phyloP scores from a whole-genome alignment of 495 filamentous ascomycete species.

The Saxophila tyrrhenica region DNA sequence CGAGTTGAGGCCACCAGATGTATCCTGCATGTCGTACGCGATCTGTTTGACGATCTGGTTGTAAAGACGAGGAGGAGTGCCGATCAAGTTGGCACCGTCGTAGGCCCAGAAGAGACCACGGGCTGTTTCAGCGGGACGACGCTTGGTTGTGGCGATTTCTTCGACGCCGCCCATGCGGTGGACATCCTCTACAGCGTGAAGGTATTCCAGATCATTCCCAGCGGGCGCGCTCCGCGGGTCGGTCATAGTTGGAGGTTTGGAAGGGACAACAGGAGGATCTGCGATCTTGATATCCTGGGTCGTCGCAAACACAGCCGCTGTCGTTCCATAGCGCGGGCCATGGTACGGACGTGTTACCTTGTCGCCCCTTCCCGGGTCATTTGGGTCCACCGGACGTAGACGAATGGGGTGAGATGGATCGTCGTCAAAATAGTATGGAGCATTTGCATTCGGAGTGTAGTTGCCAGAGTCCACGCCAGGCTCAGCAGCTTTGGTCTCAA shows the following conservation, averaged over 20 bases:
- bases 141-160: slow-evolving; percentile 22
- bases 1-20: not conserved
- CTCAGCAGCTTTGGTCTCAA: slow-evolving; percentile 17
- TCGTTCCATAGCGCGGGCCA: slow-evolving; percentile 25
- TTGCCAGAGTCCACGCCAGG: slow-evolving; percentile 11
- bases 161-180: slow-evolving; percentile 21
- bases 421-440: slow-evolving; percentile 25
- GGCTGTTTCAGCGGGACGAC: slow-evolving; percentile 22
- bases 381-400: slow-evolving; percentile 25
- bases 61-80: slow-evolving; percentile 25
- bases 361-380: slow-evolving; percentile 24
- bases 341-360: slow-evolving; percentile 20
- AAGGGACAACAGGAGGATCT: slow-evolving; percentile 24
- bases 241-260: slow-evolving; percentile 11
- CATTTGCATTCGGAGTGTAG: slow-evolving; percentile 18
- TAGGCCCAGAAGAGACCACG: slow-evolving; percentile 31
- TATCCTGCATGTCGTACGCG: slow-evolving; percentile 19
- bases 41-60: slow-evolving; percentile 25
- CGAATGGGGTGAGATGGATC: slow-evolving; percentile 30
- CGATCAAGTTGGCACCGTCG: slow-evolving; percentile 30
- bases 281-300: slow-evolving; percentile 25
- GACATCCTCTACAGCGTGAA: slow-evolving; percentile 22
- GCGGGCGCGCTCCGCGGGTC: too few relatives aligned
- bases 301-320: slow-evolving; percentile 23
- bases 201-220: slow-evolving; percentile 14